Percentiles rank a stretch among this genome's conserved stretches.
Evolutionary conservation across 768 basidiomycete species (phyloP).

Genomic region (Galerina sulciceps): DNA sequence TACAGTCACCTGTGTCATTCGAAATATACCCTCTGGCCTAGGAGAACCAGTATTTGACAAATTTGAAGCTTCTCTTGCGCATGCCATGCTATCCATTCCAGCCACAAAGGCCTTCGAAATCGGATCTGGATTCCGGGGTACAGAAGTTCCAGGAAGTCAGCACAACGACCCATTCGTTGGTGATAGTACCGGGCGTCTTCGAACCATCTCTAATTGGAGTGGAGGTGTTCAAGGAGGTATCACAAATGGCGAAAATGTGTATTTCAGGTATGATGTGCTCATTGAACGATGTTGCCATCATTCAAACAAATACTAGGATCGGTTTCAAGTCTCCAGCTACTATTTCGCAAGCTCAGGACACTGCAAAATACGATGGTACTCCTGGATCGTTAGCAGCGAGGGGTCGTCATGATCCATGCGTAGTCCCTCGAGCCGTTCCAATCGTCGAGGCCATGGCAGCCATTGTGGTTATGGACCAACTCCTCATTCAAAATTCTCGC

Average conservation of each 20-base stretch:
- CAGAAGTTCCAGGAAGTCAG: slow-evolving; percentile 88
- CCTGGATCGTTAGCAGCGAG: slow-evolving; percentile 86
- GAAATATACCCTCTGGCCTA: slow-evolving; percentile 86
- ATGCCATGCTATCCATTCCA: slow-evolving; percentile 99
- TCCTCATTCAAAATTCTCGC: slow-evolving; percentile 89
- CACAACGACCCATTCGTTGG: slow-evolving; percentile 91
- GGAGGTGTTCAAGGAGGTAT: slow-evolving; percentile 98
- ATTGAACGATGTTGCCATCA: not conserved
- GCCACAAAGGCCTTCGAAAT: slow-evolving; percentile 99
- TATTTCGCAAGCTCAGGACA: slow-evolving; percentile 89
- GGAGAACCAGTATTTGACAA: slow-evolving; percentile 99
- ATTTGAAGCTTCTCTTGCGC: slow-evolving; percentile 92
- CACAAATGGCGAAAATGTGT: slow-evolving; percentile 95
- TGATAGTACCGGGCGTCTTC: slow-evolving; percentile 68
- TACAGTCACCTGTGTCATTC: slow-evolving; percentile 96
- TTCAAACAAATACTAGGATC: slow-evolving; percentile 54
- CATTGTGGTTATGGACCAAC: slow-evolving; percentile 92
- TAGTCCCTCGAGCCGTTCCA: slow-evolving; percentile 95
- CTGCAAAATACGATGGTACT: slow-evolving; percentile 93
- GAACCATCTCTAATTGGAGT: slow-evolving; percentile 93
- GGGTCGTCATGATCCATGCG: slow-evolving; percentile 96
- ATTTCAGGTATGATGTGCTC: slow-evolving; percentile 75
- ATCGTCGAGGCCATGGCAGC: slow-evolving; percentile 99
- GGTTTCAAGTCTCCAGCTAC: slow-evolving; percentile 99
- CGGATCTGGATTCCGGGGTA: slow-evolving; percentile 95